Conservation (phyloP, 192 early-diverging fungal genomes). For the Podila epicladia region DNA sequence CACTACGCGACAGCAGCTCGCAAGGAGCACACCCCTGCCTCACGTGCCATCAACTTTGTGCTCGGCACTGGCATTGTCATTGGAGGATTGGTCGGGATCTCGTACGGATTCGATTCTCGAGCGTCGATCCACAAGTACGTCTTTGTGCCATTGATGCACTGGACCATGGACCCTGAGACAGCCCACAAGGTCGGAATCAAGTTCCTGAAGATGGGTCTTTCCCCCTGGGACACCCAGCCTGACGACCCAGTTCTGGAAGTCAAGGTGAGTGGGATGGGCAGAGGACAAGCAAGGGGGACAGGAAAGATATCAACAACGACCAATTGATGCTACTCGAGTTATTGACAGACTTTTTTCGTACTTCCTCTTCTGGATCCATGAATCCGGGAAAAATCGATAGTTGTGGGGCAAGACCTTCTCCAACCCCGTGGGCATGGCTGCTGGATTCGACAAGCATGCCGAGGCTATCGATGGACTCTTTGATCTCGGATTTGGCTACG, state of each 20-base stretch:
- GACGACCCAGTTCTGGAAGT: constrained; percentile 64
- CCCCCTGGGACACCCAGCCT: constrained; percentile 65
- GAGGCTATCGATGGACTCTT: constrained; percentile 88
- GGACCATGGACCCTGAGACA: constrained; percentile 74
- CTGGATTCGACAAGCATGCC: constrained; percentile 93
- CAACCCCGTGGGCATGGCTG: constrained; percentile 89
- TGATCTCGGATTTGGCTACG: constrained; percentile 86
- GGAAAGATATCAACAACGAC: neutral
- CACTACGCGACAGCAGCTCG: constrained; percentile 39
- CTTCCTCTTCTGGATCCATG: neutral
- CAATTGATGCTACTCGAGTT: too few relatives aligned
- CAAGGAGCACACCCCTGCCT: constrained; percentile 39
- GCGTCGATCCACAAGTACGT: constrained; percentile 75
- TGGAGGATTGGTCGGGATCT: constrained; percentile 55
- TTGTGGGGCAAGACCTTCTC: constrained; percentile 76
- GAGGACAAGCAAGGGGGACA: neutral
- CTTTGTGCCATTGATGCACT: constrained; percentile 73
- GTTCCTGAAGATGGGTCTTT: constrained; percentile 67
- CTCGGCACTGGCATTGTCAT: constrained; percentile 52
- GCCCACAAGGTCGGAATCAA: constrained; percentile 77
- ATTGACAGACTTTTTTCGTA: neutral
- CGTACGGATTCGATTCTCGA: constrained; percentile 78
- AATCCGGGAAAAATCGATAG: constrained; percentile 19
- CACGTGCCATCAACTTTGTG: constrained; percentile 52
- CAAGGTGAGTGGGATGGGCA: constrained; percentile 47